These are phyloP conservation scores for Coffea eugenioides DNA, from an alignment of 257 asterid species.

Conservation along the genomic window DNA sequence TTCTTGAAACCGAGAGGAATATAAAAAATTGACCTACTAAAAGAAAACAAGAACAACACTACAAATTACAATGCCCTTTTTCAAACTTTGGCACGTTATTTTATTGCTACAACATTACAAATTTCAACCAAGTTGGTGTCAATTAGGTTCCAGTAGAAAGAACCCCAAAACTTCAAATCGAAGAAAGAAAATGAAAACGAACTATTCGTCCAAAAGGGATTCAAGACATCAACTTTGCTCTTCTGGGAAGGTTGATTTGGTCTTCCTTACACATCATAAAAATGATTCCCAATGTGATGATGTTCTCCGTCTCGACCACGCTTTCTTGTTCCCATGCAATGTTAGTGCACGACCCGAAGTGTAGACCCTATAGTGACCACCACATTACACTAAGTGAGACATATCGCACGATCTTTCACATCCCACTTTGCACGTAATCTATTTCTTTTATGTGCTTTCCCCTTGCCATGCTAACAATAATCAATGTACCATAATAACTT, in stretches of 20 bases:
- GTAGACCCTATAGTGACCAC: slow-evolving; percentile 17
- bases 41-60: slow-evolving; percentile 41
- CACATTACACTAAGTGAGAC: slow-evolving; percentile 57
- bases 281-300: slow-evolving; percentile 39
- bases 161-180: not conserved
- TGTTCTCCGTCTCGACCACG: slow-evolving; percentile 84
- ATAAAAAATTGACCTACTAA: slow-evolving; percentile 15
- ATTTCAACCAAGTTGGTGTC: slow-evolving; percentile 23
- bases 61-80: slow-evolving; percentile 37
- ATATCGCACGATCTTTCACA: slow-evolving; percentile 59
- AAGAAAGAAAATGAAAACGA: not conserved
- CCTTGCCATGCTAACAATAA: slow-evolving; percentile 19
- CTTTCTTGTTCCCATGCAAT: slow-evolving; percentile 54
- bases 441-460: slow-evolving; percentile 28
- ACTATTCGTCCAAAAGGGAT: not conserved
- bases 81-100: slow-evolving; percentile 33
- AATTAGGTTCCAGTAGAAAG: not conserved
- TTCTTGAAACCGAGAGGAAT: slow-evolving; percentile 36
- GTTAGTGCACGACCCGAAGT: slow-evolving; percentile 43
- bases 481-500: slow-evolving; percentile 21
- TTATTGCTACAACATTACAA: slow-evolving; percentile 26
- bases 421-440: slow-evolving; percentile 68
- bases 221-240: not conserved
- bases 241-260: slow-evolving; percentile 22
- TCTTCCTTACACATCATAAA: not conserved